phyloP scores from a whole-genome alignment of 768 basidiomycete genomes.

The Russula abietina region DNA sequence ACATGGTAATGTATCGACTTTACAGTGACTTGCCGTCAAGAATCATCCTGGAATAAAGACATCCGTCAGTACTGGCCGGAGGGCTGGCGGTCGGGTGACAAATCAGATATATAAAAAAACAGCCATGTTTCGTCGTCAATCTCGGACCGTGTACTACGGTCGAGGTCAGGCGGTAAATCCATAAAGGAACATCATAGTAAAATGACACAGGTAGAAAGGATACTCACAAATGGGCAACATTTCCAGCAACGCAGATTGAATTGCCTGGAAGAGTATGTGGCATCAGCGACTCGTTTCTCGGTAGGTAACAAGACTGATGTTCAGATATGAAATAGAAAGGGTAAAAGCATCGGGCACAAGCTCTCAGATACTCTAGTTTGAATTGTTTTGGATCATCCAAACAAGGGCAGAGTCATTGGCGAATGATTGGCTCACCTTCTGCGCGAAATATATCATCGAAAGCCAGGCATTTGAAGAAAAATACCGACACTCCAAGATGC shows the following conservation, averaged over 20 bases:
- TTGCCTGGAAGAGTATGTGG: not conserved
- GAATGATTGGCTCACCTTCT: conserved; percentile 2
- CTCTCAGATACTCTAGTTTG: conserved; percentile 96
- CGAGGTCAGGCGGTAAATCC: conserved; percentile 84
- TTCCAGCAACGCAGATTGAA: not conserved
- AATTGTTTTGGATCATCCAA: conserved; percentile 57
- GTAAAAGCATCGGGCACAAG: conserved; percentile 61
- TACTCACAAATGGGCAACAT: conserved; percentile 28
- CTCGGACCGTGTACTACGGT: conserved; percentile 31
- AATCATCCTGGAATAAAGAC: not conserved
- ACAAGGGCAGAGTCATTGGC: conserved; percentile 19
- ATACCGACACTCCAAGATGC: not conserved
- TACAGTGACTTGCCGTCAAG: too few relatives aligned
- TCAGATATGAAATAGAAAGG: conserved; percentile 26
- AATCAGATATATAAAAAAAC: conserved; percentile 65
- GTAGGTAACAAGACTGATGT: not conserved
- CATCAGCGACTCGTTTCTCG: conserved; percentile 2
- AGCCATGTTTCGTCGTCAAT: conserved; percentile 78
- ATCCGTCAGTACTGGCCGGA: not conserved
- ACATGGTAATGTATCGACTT: not conserved
- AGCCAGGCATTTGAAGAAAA: conserved; percentile 22
- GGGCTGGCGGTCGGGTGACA: conserved; percentile 1
- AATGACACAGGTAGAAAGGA: conserved; percentile 29
- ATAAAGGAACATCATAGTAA: conserved; percentile 51
- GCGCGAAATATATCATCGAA: not conserved